Evolutionary conservation across 2,329 filamentous ascomycete species (phyloP), one percentile per base, ranked within the genome.

Genomic region (Aspergillus melleus): DNA sequence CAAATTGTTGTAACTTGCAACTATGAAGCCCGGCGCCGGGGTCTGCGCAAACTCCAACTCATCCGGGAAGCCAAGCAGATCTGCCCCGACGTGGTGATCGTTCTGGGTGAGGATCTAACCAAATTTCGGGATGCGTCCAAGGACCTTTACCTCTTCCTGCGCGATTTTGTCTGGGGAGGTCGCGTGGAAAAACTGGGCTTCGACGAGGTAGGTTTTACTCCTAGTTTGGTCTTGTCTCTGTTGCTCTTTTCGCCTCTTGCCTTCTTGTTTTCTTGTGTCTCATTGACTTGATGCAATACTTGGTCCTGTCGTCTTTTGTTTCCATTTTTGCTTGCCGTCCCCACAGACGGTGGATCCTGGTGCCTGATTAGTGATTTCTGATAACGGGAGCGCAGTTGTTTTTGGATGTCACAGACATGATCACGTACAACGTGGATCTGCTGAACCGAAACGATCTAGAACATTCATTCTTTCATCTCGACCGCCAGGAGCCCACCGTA

Each of bases 1-100:
- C 91, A 92, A 73, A 96, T 97, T 57, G 83, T 95, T 46, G 91
- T 93, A 22, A 96, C 92, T 4, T 96, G 91, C 83, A 98, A 98
- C 77, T 98, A 98, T 75, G 91, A 90, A 72, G 94, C 94, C 22
- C 87, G 94, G 39, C 80, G 86, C 54, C 84, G 85, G 61, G 84
- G 80, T 10, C 64, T 82, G 49, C 74, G 85, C 74, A 98, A 99
- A 79, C 83, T 98, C 61, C 92, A 96, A 82, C 84, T 92, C 64
- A 87, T 97, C 71, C 85, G 83, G 55, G 92, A 97, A 63, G 95
- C 94, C 4, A 90, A 86, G 76, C 87, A 83, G 67, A 75, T 88
- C 29, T 96, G 92, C 66, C 92, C 93, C 0, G 91, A 96, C 58
- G 84, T 96, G 16, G 86, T 96, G 54, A 87, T 97, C 52, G 86